Evolutionary conservation across 2,329 filamentous ascomycete species (phyloP).

Genomic region (Colletotrichum sp.): DNA sequence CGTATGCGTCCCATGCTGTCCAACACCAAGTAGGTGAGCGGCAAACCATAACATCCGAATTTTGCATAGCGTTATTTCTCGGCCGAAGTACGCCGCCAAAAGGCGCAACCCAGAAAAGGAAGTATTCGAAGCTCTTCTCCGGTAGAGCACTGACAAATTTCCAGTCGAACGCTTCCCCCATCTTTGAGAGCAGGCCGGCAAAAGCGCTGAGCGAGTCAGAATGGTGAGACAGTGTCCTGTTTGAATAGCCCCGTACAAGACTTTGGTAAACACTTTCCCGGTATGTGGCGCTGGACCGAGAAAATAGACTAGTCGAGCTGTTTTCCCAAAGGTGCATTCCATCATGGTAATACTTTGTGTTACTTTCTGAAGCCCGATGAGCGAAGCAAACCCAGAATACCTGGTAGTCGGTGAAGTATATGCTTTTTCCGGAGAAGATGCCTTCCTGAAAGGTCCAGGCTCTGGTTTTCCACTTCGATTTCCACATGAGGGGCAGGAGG

Average conservation of each 20-base stretch:
- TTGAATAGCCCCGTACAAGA: background rate
- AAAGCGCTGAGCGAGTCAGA: background rate
- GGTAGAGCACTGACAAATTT: background rate
- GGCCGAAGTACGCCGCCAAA: background rate
- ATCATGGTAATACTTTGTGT: background rate
- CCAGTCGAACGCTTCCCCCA: background rate
- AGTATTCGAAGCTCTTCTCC: background rate
- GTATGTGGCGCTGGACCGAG: no score
- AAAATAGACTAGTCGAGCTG: background rate
- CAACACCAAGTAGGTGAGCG: background rate
- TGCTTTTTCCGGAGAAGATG: background rate
- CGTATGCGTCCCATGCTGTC: background rate
- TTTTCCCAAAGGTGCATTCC: background rate
- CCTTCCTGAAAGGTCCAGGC: background rate
- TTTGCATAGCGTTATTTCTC: fast-evolving
- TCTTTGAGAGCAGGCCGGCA: background rate
- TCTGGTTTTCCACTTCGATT: background rate
- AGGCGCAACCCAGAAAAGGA: background rate
- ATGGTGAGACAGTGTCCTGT: background rate
- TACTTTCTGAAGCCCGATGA: background rate
- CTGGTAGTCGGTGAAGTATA: background rate
- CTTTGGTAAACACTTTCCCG: no score
- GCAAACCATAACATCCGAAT: background rate
- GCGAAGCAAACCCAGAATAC: background rate
- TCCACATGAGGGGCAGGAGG: background rate